Evolutionary conservation across 2,329 filamentous ascomycete species (phyloP), one percentile per base, ranked within the genome.

Genomic region (Colletotrichum australisinense): DNA sequence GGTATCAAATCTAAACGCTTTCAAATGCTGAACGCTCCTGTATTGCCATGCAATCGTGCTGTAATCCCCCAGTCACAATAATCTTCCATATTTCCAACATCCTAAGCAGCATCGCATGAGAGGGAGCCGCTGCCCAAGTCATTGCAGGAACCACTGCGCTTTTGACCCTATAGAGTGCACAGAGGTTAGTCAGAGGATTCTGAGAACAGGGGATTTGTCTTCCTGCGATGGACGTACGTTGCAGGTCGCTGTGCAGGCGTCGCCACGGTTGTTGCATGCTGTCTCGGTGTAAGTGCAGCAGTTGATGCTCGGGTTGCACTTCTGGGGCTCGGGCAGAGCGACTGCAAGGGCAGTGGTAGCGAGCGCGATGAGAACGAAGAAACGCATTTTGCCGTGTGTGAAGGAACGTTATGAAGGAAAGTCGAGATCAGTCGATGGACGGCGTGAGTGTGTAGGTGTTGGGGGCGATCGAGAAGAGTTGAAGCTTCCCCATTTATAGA

Each of bases 221-320:
- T 32, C 30, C 14, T 42, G 4, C 38, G 38, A 16, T 42, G 12
- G 38, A n/a, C 49, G 26, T 53, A 57, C 55, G 9, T 57, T 63
- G 42, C 60, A 63, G 28, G 46, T 63, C 9, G 24, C 22, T 28
- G 60, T 63, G 14, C 60, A 63, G 16, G 24, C 16, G 42, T 63
- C 42, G 3, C 42, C 42, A 12, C 38, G 38, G 22, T 28, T 42
- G n/a, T 52, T 63, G 60, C 60, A 63, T 32, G 60, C 24, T 12
- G 60, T 38, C 60, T 63, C 60, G 8, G 42, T 52, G 26, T 14
- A 53, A 11, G 60, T 63, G 42, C 60, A 63, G 22, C 60, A 63
- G 60, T 63, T 63, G 19, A 53, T 35, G 24, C 30, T 26, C 5
- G 60, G 60, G 60, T 63, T 63, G 60, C 60, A 63, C 22, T 22